Evolutionary conservation across 1,139 yeast species (phyloP).

Genomic region (Taphrina wiesneri): DNA sequence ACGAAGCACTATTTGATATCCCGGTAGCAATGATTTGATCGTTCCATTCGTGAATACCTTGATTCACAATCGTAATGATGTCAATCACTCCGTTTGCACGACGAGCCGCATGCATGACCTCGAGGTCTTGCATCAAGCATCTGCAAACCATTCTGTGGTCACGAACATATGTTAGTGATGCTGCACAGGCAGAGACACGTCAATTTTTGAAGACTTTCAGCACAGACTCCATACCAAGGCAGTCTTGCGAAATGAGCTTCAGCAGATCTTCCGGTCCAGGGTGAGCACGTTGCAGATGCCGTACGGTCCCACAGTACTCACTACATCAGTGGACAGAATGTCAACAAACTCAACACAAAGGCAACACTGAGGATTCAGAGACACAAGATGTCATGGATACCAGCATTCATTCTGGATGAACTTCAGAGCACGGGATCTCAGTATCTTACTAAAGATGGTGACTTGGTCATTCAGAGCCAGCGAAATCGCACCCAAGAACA

Average conservation of each 20-base stretch:
- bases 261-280: conserved; percentile 31
- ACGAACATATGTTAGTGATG: neutral
- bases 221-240: conserved; percentile 13
- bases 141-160: neutral
- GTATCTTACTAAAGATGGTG: conserved; percentile 27
- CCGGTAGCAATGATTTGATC: neutral
- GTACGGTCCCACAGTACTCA: neutral
- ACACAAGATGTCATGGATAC: conserved; percentile 21
- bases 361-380: conserved; percentile 26
- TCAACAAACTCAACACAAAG: conserved; percentile 34
- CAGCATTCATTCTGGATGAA: conserved; percentile 1
- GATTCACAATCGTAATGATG: no score
- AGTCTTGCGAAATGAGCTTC: conserved; percentile 15
- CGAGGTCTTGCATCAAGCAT: neutral
- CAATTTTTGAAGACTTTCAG: conserved; percentile 5
- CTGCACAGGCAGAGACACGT: conserved; percentile 3
- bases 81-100: no score
- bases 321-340: conserved; percentile 33
- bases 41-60: neutral
- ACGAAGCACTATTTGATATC: neutral
- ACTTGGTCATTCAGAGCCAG: conserved; percentile 16
- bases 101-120: neutral
- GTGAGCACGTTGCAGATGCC: neutral
- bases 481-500: conserved; percentile 26
- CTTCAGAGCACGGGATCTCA: conserved; percentile 1